Evolutionary conservation across 371 early-diverging fungal genomes (phyloP).

Genomic region (Vittaforma corneae): DNA sequence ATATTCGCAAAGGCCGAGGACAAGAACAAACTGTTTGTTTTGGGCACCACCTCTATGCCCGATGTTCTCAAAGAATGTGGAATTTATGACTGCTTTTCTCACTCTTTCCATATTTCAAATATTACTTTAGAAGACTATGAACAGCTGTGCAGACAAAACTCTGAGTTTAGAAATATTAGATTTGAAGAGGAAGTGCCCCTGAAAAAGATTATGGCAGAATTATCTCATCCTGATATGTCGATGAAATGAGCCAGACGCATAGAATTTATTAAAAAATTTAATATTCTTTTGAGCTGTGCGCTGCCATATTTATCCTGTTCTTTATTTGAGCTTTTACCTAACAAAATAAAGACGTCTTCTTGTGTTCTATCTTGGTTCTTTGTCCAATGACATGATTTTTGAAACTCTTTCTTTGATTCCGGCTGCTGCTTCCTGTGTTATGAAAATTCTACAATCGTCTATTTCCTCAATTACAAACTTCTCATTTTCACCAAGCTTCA

Average conservation of each 20-base stretch:
- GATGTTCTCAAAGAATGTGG: conserved; percentile 49
- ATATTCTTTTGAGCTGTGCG: too few species aligned
- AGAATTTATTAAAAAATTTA: conserved; percentile 4
- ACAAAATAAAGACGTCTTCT: too few species aligned
- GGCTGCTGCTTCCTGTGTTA: conserved; percentile 44
- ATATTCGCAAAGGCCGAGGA: conserved; percentile 58
- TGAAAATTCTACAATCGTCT: conserved; percentile 52
- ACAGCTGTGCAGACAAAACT: conserved; percentile 43
- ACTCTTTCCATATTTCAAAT: conserved; percentile 24
- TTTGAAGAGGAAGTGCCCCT: conserved; percentile 38
- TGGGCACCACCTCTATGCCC: conserved; percentile 53
- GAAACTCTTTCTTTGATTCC: conserved; percentile 50
- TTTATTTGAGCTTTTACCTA: too few species aligned
- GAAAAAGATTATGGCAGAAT: conserved; percentile 37
- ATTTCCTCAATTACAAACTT: conserved; percentile 58
- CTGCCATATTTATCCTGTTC: too few species aligned
- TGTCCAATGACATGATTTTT: conserved; percentile 46
- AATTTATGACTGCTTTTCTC: conserved; percentile 52
- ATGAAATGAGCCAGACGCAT: conserved; percentile 13
- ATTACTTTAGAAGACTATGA: conserved; percentile 42
- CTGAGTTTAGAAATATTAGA: conserved; percentile 36
- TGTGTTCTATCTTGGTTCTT: too few species aligned
- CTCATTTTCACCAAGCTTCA: conserved; percentile 49
- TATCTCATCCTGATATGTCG: conserved; percentile 40
- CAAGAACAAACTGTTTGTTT: conserved; percentile 54